These are phyloP conservation scores for Erythrobasidium yunnanense DNA, from an alignment of 768 basidiomycete genomes.

Conservation along the genomic window DNA sequence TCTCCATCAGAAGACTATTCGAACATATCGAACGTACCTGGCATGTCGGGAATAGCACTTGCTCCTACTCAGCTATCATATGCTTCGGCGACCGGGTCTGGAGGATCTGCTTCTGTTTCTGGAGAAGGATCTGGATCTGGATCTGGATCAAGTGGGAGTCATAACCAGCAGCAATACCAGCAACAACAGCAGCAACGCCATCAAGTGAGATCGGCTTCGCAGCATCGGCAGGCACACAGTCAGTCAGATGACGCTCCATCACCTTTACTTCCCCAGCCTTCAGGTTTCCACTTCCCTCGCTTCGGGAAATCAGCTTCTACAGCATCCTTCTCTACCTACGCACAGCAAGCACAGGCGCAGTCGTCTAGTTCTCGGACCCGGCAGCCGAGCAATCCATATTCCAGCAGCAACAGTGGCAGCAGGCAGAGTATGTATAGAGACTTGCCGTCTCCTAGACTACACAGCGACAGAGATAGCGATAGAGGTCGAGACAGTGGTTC, in stretches of 20 bases:
- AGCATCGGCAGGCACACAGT: neutral
- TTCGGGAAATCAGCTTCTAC: neutral
- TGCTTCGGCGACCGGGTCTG: neutral
- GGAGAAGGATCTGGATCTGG: neutral
- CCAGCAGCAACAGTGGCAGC: no score
- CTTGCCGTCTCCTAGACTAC: no score
- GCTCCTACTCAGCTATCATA: neutral
- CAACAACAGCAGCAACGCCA: neutral
- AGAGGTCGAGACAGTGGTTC: neutral
- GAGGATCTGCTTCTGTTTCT: neutral
- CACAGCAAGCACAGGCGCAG: neutral
- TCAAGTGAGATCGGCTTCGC: neutral
- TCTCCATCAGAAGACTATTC: neutral
- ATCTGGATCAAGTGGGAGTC: neutral
- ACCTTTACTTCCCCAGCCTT: no score
- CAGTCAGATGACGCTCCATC: no score
- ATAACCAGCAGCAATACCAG: neutral
- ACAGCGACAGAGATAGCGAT: no score
- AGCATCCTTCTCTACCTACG: neutral
- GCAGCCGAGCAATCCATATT: no score
- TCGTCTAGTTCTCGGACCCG: no score
- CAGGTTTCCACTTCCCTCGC: neutral
- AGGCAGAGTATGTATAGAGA: no score
- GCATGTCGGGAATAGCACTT: neutral
- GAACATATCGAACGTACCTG: neutral